Evolutionary conservation across 2,329 filamentous ascomycete species (phyloP).

Genomic region (Fusarium torulosum): DNA sequence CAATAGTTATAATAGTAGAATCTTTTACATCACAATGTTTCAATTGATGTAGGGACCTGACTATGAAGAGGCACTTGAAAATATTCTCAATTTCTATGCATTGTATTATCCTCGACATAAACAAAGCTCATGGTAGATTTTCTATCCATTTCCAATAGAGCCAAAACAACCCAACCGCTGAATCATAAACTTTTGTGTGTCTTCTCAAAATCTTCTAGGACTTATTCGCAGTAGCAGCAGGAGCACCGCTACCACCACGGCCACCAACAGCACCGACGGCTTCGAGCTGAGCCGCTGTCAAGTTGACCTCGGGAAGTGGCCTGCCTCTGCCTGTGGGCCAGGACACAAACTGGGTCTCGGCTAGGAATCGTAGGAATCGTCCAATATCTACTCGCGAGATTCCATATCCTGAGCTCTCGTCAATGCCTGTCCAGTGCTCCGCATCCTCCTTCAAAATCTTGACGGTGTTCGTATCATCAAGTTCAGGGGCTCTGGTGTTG

Average conservation of each 20-base stretch:
- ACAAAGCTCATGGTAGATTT: neutral
- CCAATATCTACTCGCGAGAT: constrained; percentile 47
- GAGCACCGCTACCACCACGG: constrained; percentile 36
- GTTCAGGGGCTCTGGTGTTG: constrained; percentile 29
- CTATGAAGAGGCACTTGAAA: too few species aligned
- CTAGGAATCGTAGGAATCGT: constrained; percentile 48
- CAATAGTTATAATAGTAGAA: too few species aligned
- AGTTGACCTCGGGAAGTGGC: constrained; percentile 41
- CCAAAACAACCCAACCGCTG: neutral
- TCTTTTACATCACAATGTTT: neutral
- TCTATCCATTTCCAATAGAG: neutral
- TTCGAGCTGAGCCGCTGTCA: constrained; percentile 41
- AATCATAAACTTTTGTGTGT: constrained; percentile 14
- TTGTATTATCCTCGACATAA: neutral
- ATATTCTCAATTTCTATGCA: neutral
- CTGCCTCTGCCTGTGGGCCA: constrained; percentile 48
- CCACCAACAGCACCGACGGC: constrained; percentile 42
- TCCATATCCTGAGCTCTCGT: constrained; percentile 63
- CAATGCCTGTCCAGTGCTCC: constrained; percentile 68
- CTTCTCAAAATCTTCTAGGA: neutral
- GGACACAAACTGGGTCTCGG: constrained; percentile 49
- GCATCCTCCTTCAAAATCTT: constrained; percentile 73
- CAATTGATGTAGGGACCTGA: neutral
- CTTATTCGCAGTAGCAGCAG: constrained; percentile 5
- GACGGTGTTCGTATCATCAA: constrained; percentile 66